Evolutionary conservation across 2,329 filamentous ascomycete genomes (phyloP).

Genomic region (Fusarium drepaniforme): DNA sequence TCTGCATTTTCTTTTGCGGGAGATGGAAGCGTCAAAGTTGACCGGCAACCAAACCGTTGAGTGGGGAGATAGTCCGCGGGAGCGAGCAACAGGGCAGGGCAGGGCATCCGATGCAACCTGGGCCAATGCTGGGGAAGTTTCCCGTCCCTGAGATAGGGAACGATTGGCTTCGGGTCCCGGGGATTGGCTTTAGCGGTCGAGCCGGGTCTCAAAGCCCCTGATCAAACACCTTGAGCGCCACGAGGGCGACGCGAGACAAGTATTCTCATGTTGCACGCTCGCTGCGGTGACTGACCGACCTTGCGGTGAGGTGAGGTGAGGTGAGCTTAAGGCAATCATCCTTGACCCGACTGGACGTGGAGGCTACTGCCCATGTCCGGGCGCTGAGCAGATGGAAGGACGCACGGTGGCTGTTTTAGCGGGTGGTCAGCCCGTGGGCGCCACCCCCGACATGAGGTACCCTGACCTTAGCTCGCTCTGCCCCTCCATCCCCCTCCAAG

Average conservation of each 20-base stretch:
- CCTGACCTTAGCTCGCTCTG: conserved; percentile 22
- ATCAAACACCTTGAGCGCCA: background rate
- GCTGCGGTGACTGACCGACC: conserved; percentile 19
- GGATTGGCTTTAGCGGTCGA: conserved; percentile 11
- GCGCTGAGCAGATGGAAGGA: background rate
- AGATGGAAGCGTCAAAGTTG: conserved; percentile 8
- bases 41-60: conserved; percentile 21
- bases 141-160: conserved; percentile 29
- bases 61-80: conserved; percentile 12
- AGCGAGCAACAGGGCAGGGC: conserved; percentile 15
- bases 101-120: conserved; percentile 3
- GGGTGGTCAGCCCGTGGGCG: conserved; percentile 40
- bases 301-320: conserved; percentile 33
- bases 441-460: conserved; percentile 30
- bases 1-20: conserved; percentile 20
- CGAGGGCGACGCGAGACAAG: conserved; percentile 5
- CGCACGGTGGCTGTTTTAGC: conserved; percentile 27
- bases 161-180: conserved; percentile 36
- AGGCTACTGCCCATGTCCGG: background rate
- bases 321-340: conserved; percentile 16
- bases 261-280: background rate
- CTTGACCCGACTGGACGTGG: conserved; percentile 1
- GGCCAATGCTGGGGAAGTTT: conserved; percentile 16
- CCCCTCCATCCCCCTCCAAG: conserved; percentile 34
- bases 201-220: background rate